A percentile compares a stretch with the other conserved stretches of the same genome.
Conservation (phyloP, 2,329 filamentous ascomycete species). For the Penicillium concentricum region DNA sequence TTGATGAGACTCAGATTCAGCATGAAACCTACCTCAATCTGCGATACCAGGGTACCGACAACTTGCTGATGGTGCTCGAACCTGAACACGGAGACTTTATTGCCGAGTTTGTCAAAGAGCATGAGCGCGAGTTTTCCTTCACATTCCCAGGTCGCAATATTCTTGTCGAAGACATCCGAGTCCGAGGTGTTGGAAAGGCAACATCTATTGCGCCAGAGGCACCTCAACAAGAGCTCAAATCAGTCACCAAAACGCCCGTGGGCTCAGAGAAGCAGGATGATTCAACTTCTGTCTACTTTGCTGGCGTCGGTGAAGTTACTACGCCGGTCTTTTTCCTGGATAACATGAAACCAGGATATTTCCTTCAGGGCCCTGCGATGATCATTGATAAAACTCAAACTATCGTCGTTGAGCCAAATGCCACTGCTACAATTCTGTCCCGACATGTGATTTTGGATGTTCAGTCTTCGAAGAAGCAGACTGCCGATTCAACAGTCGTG, state of each 20-base stretch:
- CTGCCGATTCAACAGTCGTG: conserved; percentile 17
- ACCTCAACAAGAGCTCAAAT: conserved; percentile 11
- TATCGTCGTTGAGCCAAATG: conserved; percentile 79
- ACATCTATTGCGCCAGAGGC: conserved; percentile 9
- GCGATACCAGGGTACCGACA: conserved; percentile 53
- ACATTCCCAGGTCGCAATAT: conserved; percentile 75
- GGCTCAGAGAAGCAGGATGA: conserved; percentile 2
- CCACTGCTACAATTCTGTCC: conserved; percentile 31
- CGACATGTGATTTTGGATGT: background rate
- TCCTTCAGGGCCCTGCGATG: conserved; percentile 68
- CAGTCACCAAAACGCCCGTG: background rate
- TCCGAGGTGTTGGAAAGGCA: conserved; percentile 52
- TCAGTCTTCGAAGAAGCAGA: conserved; percentile 20
- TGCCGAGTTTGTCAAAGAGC: conserved; percentile 37
- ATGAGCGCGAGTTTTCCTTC: conserved; percentile 81
- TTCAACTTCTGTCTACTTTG: conserved; percentile 7
- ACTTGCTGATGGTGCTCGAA: conserved; percentile 49
- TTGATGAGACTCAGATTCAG: conserved; percentile 38
- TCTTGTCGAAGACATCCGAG: conserved; percentile 84
- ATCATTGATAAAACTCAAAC: conserved; percentile 75
- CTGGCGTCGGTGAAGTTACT: conserved; percentile 1
- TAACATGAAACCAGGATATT: background rate
- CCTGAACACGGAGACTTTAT: conserved; percentile 57
- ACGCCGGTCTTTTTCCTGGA: background rate
- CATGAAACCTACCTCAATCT: conserved; percentile 49